A percentile compares a stretch with the other conserved stretches of the same genome.
Evolutionary conservation across 2,329 filamentous ascomycete genomes (phyloP).

Genomic region (Ophiostoma angusticollis): DNA sequence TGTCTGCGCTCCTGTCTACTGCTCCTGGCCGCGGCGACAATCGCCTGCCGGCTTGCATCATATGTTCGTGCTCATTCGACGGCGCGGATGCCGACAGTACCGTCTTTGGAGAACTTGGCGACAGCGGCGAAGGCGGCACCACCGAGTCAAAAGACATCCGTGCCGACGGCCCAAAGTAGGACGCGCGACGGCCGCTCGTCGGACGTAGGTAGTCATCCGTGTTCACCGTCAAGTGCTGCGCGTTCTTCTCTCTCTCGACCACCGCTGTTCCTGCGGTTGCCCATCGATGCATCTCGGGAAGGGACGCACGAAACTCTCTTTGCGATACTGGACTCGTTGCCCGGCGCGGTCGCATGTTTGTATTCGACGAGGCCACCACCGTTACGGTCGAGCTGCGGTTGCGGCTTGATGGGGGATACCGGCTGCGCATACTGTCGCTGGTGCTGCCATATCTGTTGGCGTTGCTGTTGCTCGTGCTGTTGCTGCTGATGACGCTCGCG

Average conservation of each 20-base stretch:
- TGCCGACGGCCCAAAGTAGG: background rate
- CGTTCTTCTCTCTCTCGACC: too few relatives aligned
- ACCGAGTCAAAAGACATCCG: background rate
- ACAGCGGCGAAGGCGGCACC: too few relatives aligned
- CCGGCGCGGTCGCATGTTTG: background rate
- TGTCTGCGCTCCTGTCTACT: too few relatives aligned
- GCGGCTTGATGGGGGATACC: background rate
- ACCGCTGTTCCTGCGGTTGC: too few relatives aligned
- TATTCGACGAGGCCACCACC: too few relatives aligned
- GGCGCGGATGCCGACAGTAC: background rate
- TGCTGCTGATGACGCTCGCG: background rate
- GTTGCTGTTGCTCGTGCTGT: background rate
- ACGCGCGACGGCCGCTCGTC: background rate
- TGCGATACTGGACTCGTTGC: background rate
- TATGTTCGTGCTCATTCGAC: too few relatives aligned
- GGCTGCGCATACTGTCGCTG: background rate
- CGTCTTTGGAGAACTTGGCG: background rate
- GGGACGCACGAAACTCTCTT: background rate
- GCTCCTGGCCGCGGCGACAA: too few relatives aligned
- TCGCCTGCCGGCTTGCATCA: too few relatives aligned
- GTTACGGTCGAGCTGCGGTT: background rate
- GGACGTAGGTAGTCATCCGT: too few relatives aligned
- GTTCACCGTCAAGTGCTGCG: too few relatives aligned
- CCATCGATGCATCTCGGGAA: constrained; percentile 4
- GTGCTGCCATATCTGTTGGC: too few relatives aligned